Evolutionary conservation across 192 early-diverging fungal species (phyloP).

Genomic region (Spinellus fusiger): DNA sequence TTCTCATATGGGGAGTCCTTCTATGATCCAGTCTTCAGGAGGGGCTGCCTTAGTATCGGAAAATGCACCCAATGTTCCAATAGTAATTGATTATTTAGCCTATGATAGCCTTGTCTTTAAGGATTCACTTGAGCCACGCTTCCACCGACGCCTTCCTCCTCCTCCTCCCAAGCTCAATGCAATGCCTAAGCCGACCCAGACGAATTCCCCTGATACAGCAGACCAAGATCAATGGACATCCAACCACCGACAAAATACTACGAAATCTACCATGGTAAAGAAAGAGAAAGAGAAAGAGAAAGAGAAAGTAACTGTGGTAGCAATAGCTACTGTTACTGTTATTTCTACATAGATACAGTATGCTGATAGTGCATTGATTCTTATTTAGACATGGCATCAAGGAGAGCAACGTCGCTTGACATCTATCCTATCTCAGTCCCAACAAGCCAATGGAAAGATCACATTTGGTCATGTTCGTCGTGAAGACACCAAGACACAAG

Average conservation of each 20-base stretch:
- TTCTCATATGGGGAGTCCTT: not conserved
- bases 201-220: slow-evolving; percentile 5
- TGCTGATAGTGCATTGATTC: too few relatives aligned
- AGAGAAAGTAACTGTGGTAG: too few relatives aligned
- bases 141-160: slow-evolving; percentile 1
- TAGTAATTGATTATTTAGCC: not conserved
- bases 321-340: too few relatives aligned
- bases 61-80: not conserved
- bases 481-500: slow-evolving; percentile 14
- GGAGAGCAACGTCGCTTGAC: slow-evolving; percentile 6
- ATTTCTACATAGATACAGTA: not conserved
- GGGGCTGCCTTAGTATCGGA: too few relatives aligned
- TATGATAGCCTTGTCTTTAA: slow-evolving; percentile 27
- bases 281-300: too few relatives aligned
- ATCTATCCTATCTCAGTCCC: slow-evolving; percentile 14
- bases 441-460: slow-evolving; percentile 19
- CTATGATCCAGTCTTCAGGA: too few relatives aligned
- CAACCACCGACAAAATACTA: too few relatives aligned
- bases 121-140: slow-evolving; percentile 19
- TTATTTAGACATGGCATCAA: slow-evolving; percentile 22
- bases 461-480: slow-evolving; percentile 10
- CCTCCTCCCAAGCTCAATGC: not conserved
- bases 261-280: too few relatives aligned
- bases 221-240: slow-evolving; percentile 2
- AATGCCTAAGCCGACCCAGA: not conserved